Evolutionary conservation across 805 yeast genomes (phyloP).

Genomic region (Gaillardinia entomophila): DNA sequence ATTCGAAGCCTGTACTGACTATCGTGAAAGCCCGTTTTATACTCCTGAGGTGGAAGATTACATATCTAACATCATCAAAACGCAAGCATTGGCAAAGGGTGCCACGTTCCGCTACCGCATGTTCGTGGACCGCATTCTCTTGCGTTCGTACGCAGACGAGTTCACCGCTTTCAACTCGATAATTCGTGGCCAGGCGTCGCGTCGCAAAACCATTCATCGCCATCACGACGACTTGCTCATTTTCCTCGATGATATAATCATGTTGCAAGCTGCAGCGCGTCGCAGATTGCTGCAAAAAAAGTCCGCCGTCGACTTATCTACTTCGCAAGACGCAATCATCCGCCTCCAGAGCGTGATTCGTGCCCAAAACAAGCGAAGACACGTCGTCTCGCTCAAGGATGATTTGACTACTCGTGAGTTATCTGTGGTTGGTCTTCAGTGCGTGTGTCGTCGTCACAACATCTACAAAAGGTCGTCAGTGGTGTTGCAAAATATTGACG

Average conservation of each 20-base stretch:
- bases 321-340: neutral
- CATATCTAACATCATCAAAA: slow-evolving; percentile 30
- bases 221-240: slow-evolving; percentile 28
- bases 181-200: slow-evolving; percentile 42
- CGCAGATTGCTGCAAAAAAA: slow-evolving; percentile 10
- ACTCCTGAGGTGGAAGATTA: slow-evolving; percentile 11
- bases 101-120: slow-evolving; percentile 57
- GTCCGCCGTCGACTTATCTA: neutral
- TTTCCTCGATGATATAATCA: slow-evolving; percentile 25
- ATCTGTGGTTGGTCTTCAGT: slow-evolving; percentile 31
- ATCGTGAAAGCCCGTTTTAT: slow-evolving; percentile 5
- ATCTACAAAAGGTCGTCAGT: slow-evolving; percentile 14
- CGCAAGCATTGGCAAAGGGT: slow-evolving; percentile 72
- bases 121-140: slow-evolving; percentile 57
- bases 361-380: slow-evolving; percentile 17
- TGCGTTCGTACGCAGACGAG: slow-evolving; percentile 51
- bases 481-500: slow-evolving; percentile 15
- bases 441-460: slow-evolving; percentile 21
- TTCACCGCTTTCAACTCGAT: slow-evolving; percentile 44
- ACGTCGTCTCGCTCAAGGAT: slow-evolving; percentile 5
- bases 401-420: slow-evolving; percentile 5
- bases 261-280: slow-evolving; percentile 36
- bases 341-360: slow-evolving; percentile 28
- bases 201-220: slow-evolving; percentile 25
- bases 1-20: neutral